Conservation (phyloP, 2,329 filamentous ascomycete genomes). For the Stachybotrys chlorohalonatus region DNA sequence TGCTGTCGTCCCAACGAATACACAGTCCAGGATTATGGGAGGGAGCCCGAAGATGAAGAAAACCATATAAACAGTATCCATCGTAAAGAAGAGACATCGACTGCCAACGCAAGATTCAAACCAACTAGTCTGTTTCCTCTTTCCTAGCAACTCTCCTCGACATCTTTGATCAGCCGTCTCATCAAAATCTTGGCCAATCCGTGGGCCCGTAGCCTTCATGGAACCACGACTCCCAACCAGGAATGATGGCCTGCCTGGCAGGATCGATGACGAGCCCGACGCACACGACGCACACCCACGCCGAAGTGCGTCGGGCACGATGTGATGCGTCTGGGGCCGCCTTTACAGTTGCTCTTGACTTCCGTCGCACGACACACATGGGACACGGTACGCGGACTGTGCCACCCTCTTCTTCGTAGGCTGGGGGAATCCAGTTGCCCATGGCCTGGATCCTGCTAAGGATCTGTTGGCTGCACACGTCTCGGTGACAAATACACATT, state of each 20-base stretch:
- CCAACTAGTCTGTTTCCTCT: too few species aligned
- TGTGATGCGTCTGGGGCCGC: neutral
- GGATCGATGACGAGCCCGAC: constrained; percentile 19
- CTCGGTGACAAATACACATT: neutral
- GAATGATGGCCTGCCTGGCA: constrained; percentile 8
- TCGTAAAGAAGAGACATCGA: too few species aligned
- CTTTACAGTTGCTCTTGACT: neutral
- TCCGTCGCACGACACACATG: constrained; percentile 7
- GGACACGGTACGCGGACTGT: neutral
- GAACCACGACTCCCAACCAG: constrained; percentile 9
- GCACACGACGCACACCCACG: constrained; percentile 26
- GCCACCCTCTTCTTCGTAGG: neutral
- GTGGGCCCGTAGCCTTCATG: constrained; percentile 2
- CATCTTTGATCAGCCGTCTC: neutral
- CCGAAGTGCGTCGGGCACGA: neutral
- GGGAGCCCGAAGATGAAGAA: too few species aligned
- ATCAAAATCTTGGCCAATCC: constrained; percentile 4
- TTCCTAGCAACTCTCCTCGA: too few species aligned
- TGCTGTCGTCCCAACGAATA: too few species aligned
- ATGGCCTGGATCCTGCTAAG: neutral
- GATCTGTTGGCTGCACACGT: neutral
- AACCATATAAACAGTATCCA: too few species aligned
- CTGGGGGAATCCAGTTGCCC: neutral
- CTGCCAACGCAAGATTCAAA: too few species aligned
- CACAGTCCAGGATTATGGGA: too few species aligned